Conservation (phyloP, 169 alveolate genomes). For the Plasmodium knowlesi region DNA sequence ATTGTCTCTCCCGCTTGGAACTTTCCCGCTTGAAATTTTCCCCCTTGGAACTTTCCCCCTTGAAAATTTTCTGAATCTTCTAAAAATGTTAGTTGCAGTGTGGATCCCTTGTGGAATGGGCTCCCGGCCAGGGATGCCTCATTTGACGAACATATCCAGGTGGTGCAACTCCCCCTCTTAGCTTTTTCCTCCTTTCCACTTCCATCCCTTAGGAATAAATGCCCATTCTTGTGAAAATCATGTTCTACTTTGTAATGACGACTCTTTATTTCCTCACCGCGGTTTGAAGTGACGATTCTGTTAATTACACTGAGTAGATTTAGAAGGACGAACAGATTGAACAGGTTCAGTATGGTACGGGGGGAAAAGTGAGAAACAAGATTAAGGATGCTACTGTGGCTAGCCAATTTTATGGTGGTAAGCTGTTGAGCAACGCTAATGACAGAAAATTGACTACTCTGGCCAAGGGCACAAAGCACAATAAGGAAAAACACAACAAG, state of each 20-base stretch:
- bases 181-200: not conserved
- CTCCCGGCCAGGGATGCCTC: not conserved
- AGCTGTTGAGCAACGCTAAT: not conserved
- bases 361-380: not conserved
- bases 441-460: not conserved
- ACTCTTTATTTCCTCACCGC: not conserved
- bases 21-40: not conserved
- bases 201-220: not conserved
- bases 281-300: not conserved
- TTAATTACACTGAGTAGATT: not conserved
- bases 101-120: not conserved
- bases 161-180: not conserved
- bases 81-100: not conserved
- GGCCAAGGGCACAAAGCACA: not conserved
- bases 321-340: not conserved
- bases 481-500: conserved; percentile 32
- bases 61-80: not conserved
- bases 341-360: not conserved
- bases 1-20: not conserved
- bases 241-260: not conserved
- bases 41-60: not conserved
- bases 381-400: not conserved
- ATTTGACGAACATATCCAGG: not conserved
- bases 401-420: not conserved
- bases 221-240: not conserved